Evolutionary conservation across 768 basidiomycete genomes (phyloP).

Genomic region (Leccinellum rugosiceps): DNA sequence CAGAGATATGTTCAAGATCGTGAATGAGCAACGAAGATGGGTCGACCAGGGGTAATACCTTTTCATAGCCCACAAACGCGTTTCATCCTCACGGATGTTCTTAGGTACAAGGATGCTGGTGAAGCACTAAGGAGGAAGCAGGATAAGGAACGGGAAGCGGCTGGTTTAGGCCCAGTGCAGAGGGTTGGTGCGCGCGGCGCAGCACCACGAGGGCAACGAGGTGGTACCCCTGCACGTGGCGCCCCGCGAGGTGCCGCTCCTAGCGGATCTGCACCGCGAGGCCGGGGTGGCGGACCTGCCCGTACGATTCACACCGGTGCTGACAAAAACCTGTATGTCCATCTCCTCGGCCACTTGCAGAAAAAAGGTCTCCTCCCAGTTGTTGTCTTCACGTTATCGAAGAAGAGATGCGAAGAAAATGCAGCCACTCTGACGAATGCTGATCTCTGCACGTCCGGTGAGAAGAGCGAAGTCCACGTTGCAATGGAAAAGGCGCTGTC

Average conservation of each 20-base stretch:
- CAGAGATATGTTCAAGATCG: slow-evolving; percentile 90
- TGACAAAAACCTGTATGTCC: slow-evolving; percentile 93
- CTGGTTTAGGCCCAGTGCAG: slow-evolving; percentile 84
- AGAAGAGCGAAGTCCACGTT: slow-evolving; percentile 97
- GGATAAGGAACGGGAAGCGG: slow-evolving; percentile 96
- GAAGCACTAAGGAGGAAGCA: slow-evolving; percentile 91
- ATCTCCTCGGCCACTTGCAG: slow-evolving; percentile 80
- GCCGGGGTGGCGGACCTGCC: slow-evolving; percentile 45
- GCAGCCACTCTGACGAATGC: slow-evolving; percentile 84
- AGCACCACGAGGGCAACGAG: slow-evolving; percentile 46
- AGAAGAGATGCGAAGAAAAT: slow-evolving; percentile 96
- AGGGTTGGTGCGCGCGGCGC: slow-evolving; percentile 79
- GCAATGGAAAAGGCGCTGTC: slow-evolving; percentile 89
- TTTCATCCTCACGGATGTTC: slow-evolving; percentile 2
- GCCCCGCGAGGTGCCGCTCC: slow-evolving; percentile 48
- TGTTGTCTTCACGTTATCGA: slow-evolving; percentile 95
- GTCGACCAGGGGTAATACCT: slow-evolving; percentile 70
- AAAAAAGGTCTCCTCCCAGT: slow-evolving; percentile 88
- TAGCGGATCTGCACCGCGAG: slow-evolving; percentile 32
- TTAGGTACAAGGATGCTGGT: slow-evolving; percentile 84
- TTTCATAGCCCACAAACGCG: neutral
- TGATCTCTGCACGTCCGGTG: slow-evolving; percentile 83
- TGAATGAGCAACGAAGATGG: slow-evolving; percentile 68
- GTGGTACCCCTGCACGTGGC: slow-evolving; percentile 49
- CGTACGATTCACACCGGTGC: slow-evolving; percentile 63